These are phyloP conservation scores for Pyrenula massariospora DNA, from an alignment of 495 filamentous ascomycete genomes.

Conservation along the genomic window DNA sequence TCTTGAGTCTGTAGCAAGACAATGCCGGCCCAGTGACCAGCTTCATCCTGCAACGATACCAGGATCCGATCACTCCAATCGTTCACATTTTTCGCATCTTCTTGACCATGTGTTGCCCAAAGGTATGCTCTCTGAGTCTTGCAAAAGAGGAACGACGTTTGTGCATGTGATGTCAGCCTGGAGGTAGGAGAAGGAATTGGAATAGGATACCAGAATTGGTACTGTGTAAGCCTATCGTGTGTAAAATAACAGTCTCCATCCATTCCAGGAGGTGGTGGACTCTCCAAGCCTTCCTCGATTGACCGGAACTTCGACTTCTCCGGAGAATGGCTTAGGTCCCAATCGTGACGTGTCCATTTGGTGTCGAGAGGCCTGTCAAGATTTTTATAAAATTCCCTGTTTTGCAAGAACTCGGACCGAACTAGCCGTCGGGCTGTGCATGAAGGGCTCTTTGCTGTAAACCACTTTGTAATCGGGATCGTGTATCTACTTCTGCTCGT, in stretches of 20 bases:
- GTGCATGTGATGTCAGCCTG: conserved; percentile 1
- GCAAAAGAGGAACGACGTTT: conserved; percentile 15
- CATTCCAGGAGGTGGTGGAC: conserved; percentile 1
- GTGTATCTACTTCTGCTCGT: conserved; percentile 5
- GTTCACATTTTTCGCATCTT: neutral
- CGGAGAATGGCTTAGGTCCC: neutral
- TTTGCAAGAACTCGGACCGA: conserved; percentile 5
- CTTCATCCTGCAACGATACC: neutral
- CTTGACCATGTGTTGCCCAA: neutral
- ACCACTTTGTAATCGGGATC: conserved; percentile 13
- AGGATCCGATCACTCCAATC: neutral
- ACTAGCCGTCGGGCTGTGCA: conserved; percentile 1
- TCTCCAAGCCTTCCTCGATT: neutral
- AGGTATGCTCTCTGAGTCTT: conserved; percentile 8
- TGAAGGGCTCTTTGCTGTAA: conserved; percentile 1
- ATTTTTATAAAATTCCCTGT: conserved; percentile 7
- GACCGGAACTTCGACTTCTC: neutral
- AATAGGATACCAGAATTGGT: neutral
- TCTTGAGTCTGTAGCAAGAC: neutral
- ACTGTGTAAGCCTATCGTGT: neutral
- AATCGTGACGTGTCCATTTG: conserved; percentile 9
- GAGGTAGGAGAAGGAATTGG: neutral
- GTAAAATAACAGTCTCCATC: conserved; percentile 2
- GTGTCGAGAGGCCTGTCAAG: conserved; percentile 4
- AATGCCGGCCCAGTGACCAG: neutral